Percentiles rank a stretch among this genome's conserved stretches.
phyloP scores from a whole-genome alignment of 495 filamentous ascomycete genomes.

The Penicillium nucicola region DNA sequence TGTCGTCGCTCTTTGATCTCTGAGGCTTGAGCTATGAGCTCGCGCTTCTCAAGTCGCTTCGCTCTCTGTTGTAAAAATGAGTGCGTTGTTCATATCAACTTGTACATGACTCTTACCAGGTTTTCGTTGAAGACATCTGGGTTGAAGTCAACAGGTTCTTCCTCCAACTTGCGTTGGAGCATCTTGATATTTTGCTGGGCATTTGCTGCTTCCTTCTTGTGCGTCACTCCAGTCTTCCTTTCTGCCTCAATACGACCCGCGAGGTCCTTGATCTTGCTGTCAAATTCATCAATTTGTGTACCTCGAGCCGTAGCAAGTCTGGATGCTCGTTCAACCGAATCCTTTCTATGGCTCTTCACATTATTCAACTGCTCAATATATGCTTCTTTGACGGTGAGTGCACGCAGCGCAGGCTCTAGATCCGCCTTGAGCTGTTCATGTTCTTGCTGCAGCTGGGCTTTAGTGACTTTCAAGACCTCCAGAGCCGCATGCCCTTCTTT shows the following conservation, averaged over 20 bases:
- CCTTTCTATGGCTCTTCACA: slow-evolving; percentile 51
- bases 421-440: slow-evolving; percentile 56
- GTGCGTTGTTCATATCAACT: background rate
- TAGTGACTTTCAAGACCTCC: slow-evolving; percentile 45
- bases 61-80: slow-evolving; percentile 32
- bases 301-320: slow-evolving; percentile 46
- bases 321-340: slow-evolving; percentile 50
- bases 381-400: slow-evolving; percentile 61
- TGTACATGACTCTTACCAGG: slow-evolving; percentile 30
- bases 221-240: slow-evolving; percentile 42
- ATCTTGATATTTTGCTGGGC: slow-evolving; percentile 40
- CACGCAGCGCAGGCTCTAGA: slow-evolving; percentile 63
- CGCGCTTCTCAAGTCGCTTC: slow-evolving; percentile 32
- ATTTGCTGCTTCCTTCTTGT: slow-evolving; percentile 48
- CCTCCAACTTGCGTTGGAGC: slow-evolving; percentile 46
- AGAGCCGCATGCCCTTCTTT: slow-evolving; percentile 25
- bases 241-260: slow-evolving; percentile 57
- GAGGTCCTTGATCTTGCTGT: slow-evolving; percentile 54
- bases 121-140: slow-evolving; percentile 50
- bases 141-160: slow-evolving; percentile 53
- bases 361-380: slow-evolving; percentile 50
- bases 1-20: slow-evolving; percentile 28
- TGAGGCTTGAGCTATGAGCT: slow-evolving; percentile 23
- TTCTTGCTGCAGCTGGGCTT: slow-evolving; percentile 44
- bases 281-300: slow-evolving; percentile 47